Evolutionary conservation across 2,329 filamentous ascomycete genomes (phyloP), one percentile per base, ranked within the genome.

Genomic region (Aspergillus pseudotamarii): DNA sequence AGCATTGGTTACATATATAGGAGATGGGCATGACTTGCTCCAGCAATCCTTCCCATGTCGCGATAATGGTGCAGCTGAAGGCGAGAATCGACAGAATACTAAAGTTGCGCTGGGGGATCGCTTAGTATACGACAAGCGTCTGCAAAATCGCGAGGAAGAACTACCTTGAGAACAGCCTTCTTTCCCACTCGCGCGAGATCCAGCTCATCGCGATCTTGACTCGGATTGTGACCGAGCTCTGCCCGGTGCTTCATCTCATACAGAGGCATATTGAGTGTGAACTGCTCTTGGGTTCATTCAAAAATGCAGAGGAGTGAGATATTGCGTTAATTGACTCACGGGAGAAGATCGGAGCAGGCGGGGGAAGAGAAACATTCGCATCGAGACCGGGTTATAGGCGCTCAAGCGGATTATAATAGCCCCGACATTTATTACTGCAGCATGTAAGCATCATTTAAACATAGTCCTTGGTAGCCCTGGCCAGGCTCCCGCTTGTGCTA

Each of bases 1-100:
- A 34, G 28, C 28, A 11, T 21, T n/a, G 6, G 30, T 11, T 53
- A 9, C 3, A 8, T 14, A 9, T 19, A 28, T 10, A n/a, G n/a
- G 19, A 32, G 10, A 19, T 16, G 16, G 21, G 10, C 5, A 19
- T 9, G 23, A 32, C 63, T 41, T 62, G 66, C 67, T 50, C 61
- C 1, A 66, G 32, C 21, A 69, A 53, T n/a, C 69, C 68, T 45
- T 71, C 69, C 68, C 69, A 70, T 2, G 69, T 71, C 6, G 57
- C 62, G 11, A 69, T 62, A 56, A 71, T 71, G 2, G 68, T 70
- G 46, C 68, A 70, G 50, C 69, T 71, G 50, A 71, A 69, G 1
- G 68, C 66, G 21, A 71, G 58, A 32, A 68, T 62, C 2, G 69
- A 69, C 1, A 70, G 58, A 12, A 68, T 65, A 0, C 68, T 64